Conservation (phyloP, 257 asterid genomes). For the Nyctanthes arbortristis region DNA sequence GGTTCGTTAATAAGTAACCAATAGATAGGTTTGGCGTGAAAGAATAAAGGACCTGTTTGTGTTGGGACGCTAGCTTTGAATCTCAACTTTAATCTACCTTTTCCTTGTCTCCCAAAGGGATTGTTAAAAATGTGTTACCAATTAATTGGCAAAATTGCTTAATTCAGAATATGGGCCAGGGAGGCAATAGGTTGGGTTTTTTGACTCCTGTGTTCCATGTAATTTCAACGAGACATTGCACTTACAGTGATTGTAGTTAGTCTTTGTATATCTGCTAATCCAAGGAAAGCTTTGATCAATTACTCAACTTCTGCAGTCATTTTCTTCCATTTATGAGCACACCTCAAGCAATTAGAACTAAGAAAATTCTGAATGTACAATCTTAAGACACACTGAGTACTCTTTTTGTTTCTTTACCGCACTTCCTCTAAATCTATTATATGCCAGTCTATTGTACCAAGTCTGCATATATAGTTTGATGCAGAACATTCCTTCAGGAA, state of each 20-base stretch:
- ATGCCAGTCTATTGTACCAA: neutral
- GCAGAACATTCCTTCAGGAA: too few species aligned
- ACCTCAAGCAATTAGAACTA: neutral
- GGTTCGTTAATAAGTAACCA: neutral
- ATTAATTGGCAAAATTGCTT: too few species aligned
- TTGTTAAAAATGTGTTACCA: too few species aligned
- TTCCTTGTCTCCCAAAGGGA: too few species aligned
- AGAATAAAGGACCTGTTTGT: too few species aligned
- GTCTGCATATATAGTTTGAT: too few species aligned
- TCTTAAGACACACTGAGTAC: neutral
- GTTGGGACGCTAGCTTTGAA: too few species aligned
- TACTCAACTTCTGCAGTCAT: neutral
- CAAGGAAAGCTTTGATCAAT: neutral
- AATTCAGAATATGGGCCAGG: too few species aligned
- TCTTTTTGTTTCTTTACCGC: neutral
- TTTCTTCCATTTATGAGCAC: neutral
- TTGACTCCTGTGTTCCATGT: too few species aligned
- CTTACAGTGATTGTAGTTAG: neutral
- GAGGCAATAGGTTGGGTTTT: too few species aligned
- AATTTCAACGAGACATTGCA: neutral
- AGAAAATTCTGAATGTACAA: neutral
- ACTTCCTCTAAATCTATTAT: neutral
- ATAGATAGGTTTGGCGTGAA: too few species aligned
- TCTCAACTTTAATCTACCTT: too few species aligned
- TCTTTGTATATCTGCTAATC: constrained; percentile 14